Evolutionary conservation across 768 basidiomycete genomes (phyloP).

Genomic region (Tulasnella sp.): DNA sequence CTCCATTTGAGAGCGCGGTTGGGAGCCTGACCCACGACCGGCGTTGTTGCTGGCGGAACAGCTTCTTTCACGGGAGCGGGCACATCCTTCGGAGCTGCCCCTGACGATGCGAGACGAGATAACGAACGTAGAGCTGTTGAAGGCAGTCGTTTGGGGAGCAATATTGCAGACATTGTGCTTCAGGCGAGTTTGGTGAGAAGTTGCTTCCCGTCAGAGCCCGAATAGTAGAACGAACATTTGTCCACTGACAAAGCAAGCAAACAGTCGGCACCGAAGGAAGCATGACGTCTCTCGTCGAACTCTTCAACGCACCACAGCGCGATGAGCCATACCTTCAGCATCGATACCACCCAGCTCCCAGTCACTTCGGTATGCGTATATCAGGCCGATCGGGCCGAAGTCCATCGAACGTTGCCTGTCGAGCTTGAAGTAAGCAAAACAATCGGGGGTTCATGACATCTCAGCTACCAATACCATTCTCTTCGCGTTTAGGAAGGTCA

Average conservation of each 20-base stretch:
- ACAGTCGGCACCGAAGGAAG: background rate
- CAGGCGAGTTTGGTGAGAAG: background rate
- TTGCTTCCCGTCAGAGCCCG: background rate
- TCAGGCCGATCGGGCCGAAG: conserved; percentile 19
- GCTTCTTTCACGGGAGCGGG: background rate
- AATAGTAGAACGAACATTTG: background rate
- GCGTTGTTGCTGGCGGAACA: background rate
- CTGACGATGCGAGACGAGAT: background rate
- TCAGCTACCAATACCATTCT: background rate
- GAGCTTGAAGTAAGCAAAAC: conserved; percentile 16
- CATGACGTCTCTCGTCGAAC: background rate
- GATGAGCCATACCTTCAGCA: conserved; percentile 14
- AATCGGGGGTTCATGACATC: background rate
- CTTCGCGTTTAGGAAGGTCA: background rate
- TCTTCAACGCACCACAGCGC: background rate
- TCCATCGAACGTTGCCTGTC: conserved; percentile 12
- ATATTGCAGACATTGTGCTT: background rate
- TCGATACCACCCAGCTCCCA: conserved; percentile 21
- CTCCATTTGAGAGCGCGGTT: conserved; percentile 83
- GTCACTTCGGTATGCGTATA: conserved; percentile 20
- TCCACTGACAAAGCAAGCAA: background rate
- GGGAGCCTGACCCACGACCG: conserved; percentile 56
- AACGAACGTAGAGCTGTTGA: background rate
- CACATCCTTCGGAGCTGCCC: background rate
- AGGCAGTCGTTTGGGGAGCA: background rate